Conservation (phyloP, 805 yeast species). For the Maudiozyma serrabonitensis region DNA sequence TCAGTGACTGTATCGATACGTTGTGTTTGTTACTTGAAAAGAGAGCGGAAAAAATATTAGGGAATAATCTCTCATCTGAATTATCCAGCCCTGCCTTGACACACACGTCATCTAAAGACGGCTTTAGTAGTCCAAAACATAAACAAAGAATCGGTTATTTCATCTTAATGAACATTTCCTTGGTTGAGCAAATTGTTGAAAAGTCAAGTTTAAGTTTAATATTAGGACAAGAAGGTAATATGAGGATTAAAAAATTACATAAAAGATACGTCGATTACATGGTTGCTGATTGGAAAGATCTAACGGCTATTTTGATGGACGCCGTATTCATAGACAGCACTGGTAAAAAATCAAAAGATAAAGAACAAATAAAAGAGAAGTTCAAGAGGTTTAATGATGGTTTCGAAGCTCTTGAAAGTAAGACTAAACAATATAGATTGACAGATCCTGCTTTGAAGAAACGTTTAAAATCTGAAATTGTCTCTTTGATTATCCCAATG, state of each 20-base stretch:
- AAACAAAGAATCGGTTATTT: conserved; percentile 52
- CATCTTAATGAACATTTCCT: conserved; percentile 57
- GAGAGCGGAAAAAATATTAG: conserved; percentile 36
- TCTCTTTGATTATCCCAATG: conserved; percentile 65
- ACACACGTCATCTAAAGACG: conserved; percentile 14
- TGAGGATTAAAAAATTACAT: conserved; percentile 56
- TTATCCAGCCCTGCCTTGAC: neutral
- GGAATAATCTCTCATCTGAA: neutral
- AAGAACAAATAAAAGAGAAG: conserved; percentile 74
- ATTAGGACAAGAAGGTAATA: conserved; percentile 47
- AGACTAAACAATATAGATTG: conserved; percentile 55
- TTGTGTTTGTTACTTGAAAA: conserved; percentile 56
- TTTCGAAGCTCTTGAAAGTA: conserved; percentile 66
- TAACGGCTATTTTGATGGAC: conserved; percentile 70
- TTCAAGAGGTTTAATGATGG: conserved; percentile 73
- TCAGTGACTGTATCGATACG: conserved; percentile 72
- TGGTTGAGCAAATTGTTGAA: conserved; percentile 65
- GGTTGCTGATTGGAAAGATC: conserved; percentile 68
- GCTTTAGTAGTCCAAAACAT: conserved; percentile 13
- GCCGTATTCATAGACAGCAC: conserved; percentile 50
- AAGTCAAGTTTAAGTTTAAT: conserved; percentile 46
- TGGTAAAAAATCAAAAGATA: conserved; percentile 57
- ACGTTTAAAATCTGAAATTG: conserved; percentile 57
- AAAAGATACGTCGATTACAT: conserved; percentile 67
- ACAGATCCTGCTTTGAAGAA: conserved; percentile 57